Conservation (phyloP, 2,329 filamentous ascomycete genomes). For the Chaetomiaceae sp. region DNA sequence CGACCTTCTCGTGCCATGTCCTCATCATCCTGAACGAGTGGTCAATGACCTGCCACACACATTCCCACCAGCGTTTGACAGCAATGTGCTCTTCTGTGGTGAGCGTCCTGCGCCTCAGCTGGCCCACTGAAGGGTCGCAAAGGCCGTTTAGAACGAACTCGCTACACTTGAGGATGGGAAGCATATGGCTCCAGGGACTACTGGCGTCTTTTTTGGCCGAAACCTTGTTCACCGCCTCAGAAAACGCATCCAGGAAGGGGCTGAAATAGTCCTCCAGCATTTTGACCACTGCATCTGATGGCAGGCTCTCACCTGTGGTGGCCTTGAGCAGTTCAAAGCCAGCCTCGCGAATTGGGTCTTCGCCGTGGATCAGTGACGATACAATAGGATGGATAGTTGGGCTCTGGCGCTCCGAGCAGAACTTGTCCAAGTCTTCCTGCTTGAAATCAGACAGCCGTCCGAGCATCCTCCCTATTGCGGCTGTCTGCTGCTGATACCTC, state of each 20-base stretch:
- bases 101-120: conserved; percentile 52
- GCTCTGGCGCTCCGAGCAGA: conserved; percentile 63
- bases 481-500: conserved; percentile 40
- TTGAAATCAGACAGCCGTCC: conserved; percentile 75
- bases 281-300: conserved; percentile 46
- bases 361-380: conserved; percentile 74
- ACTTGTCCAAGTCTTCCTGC: conserved; percentile 59
- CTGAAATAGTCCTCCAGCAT: conserved; percentile 44
- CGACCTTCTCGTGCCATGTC: conserved; percentile 70
- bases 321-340: conserved; percentile 79
- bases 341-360: conserved; percentile 72
- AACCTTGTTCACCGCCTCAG: conserved; percentile 40
- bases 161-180: conserved; percentile 53
- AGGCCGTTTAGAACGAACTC: conserved; percentile 54
- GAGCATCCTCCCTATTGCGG: conserved; percentile 68
- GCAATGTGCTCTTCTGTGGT: conserved; percentile 59
- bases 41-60: conserved; percentile 75
- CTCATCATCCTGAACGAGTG: conserved; percentile 81
- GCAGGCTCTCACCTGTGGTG: conserved; percentile 62
- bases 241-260: conserved; percentile 43
- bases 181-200: conserved; percentile 54
- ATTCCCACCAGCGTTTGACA: conserved; percentile 75
- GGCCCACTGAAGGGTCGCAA: conserved; percentile 52
- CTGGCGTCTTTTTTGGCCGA: conserved; percentile 36
- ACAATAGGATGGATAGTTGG: conserved; percentile 67